Percentiles rank a stretch among this genome's conserved stretches.
phyloP scores from a whole-genome alignment of 2,329 filamentous ascomycete genomes.

The Trichoderma guizhouense region DNA sequence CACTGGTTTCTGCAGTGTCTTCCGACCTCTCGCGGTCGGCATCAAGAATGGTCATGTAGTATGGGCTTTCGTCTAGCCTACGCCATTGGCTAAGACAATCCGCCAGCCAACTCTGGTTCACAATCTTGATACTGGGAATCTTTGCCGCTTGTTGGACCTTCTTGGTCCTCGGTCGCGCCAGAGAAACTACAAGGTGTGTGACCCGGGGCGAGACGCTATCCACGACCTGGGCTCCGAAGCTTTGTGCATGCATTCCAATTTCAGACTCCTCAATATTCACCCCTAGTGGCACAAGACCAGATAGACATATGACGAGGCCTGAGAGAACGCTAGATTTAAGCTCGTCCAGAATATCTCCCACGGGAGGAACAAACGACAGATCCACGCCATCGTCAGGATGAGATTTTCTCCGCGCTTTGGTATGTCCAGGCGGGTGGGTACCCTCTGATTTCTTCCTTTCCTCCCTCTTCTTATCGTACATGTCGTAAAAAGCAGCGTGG shows the following conservation, averaged over 20 bases:
- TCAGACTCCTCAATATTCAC: constrained; percentile 78
- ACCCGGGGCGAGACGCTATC: constrained; percentile 58
- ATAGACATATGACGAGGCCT: constrained; percentile 78
- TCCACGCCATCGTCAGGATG: constrained; percentile 43
- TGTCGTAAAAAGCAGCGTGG: constrained; percentile 76
- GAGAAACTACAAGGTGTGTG: constrained; percentile 72
- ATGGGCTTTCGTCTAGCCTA: constrained; percentile 72
- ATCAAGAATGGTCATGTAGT: constrained; percentile 71
- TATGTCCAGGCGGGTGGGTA: constrained; percentile 35
- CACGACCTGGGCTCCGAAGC: constrained; percentile 70
- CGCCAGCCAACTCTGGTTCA: constrained; percentile 84
- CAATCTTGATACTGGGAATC: constrained; percentile 80
- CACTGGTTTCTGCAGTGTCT: constrained; percentile 31
- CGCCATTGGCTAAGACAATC: constrained; percentile 83
- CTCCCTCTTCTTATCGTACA: constrained; percentile 62
- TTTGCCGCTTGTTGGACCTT: constrained; percentile 86
- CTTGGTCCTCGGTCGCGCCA: constrained; percentile 71
- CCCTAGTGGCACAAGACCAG: constrained; percentile 82
- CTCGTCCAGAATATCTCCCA: constrained; percentile 76
- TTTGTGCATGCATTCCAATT: constrained; percentile 80
- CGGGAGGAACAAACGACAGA: constrained; percentile 67
- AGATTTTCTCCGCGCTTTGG: constrained; percentile 29
- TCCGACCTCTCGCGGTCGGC: constrained; percentile 52
- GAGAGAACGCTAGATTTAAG: constrained; percentile 76
- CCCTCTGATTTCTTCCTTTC: constrained; percentile 35